Percentiles rank a stretch among this genome's conserved stretches.
Evolutionary conservation across 805 yeast species (phyloP).

Genomic region (Lipomyces japonicus): DNA sequence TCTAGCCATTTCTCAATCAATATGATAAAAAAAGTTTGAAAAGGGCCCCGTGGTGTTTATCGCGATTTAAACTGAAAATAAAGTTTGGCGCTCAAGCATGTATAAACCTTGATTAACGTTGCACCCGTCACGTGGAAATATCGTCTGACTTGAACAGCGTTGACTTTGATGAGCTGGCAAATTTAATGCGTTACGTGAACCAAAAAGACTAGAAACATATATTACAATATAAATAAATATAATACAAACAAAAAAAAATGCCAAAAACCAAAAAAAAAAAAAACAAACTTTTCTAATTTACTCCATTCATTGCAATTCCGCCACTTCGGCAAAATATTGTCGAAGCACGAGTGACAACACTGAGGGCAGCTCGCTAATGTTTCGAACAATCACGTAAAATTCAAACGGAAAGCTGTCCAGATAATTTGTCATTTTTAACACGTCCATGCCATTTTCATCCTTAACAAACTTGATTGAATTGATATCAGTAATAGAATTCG

Average conservation of each 20-base stretch:
- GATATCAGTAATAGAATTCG: conserved; percentile 90
- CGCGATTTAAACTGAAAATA: too few species aligned
- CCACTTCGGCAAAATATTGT: conserved; percentile 81
- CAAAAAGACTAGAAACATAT: too few species aligned
- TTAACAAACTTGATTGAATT: conserved; percentile 75
- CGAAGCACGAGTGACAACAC: conserved; percentile 85
- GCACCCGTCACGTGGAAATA: too few species aligned
- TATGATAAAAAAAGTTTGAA: too few species aligned
- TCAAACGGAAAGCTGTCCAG: conserved; percentile 95
- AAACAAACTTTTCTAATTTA: not conserved
- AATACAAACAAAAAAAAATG: not conserved
- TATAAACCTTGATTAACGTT: too few species aligned
- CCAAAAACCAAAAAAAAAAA: not conserved
- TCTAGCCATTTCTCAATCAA: too few species aligned
- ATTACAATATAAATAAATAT: too few species aligned
- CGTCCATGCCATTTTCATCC: conserved; percentile 60
- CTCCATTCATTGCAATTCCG: conserved; percentile 37
- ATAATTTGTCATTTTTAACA: conserved; percentile 74
- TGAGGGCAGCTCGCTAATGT: conserved; percentile 84
- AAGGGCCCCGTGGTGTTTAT: too few species aligned
- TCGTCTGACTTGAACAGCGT: too few species aligned
- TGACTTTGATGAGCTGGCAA: too few species aligned
- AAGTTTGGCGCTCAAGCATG: too few species aligned
- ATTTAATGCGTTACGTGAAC: too few species aligned
- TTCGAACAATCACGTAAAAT: conserved; percentile 87